Conservation (phyloP, 1,284 basidiomycete genomes). For the Pseudozyma hubeiensis region DNA sequence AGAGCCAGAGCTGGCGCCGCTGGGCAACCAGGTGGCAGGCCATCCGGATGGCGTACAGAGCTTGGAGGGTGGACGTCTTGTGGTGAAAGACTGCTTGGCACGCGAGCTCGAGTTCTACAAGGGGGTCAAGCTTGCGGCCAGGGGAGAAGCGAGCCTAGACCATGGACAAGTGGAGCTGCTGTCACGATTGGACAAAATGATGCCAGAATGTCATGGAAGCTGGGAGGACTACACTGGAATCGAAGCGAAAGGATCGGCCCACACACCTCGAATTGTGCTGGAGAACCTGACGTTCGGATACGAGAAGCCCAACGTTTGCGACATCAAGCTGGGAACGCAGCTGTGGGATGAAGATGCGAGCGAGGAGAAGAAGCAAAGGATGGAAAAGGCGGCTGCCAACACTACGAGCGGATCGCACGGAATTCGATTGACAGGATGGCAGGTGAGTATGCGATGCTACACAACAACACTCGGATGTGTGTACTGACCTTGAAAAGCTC, state of each 20-base stretch:
- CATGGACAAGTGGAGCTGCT: slow-evolving; percentile 20
- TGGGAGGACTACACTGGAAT: slow-evolving; percentile 22
- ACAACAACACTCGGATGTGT: too few relatives aligned
- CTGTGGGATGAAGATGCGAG: slow-evolving; percentile 79
- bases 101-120: slow-evolving; percentile 86
- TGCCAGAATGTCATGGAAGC: slow-evolving; percentile 39
- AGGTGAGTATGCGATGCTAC: slow-evolving; percentile 73
- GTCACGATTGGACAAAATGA: slow-evolving; percentile 31
- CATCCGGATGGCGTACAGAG: slow-evolving; percentile 80
- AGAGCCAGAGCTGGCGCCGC: slow-evolving; percentile 57
- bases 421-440: slow-evolving; percentile 86
- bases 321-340: slow-evolving; percentile 89
- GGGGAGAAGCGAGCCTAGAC: slow-evolving; percentile 7
- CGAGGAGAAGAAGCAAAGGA: slow-evolving; percentile 81
- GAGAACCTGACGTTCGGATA: slow-evolving; percentile 84
- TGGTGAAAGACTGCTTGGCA: slow-evolving; percentile 84
- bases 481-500: too few relatives aligned
- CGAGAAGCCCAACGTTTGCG: slow-evolving; percentile 83
- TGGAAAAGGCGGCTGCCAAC: slow-evolving; percentile 78
- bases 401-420: slow-evolving; percentile 83
- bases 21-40: slow-evolving; percentile 83
- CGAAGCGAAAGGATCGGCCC: slow-evolving; percentile 1
- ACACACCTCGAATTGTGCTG: slow-evolving; percentile 76
- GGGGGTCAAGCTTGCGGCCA: slow-evolving; percentile 71
- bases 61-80: slow-evolving; percentile 79